Evolutionary conservation across 495 filamentous ascomycete species (phyloP), one percentile per base, ranked within the genome.

Genomic region (Lasiosphaeria ovina): DNA sequence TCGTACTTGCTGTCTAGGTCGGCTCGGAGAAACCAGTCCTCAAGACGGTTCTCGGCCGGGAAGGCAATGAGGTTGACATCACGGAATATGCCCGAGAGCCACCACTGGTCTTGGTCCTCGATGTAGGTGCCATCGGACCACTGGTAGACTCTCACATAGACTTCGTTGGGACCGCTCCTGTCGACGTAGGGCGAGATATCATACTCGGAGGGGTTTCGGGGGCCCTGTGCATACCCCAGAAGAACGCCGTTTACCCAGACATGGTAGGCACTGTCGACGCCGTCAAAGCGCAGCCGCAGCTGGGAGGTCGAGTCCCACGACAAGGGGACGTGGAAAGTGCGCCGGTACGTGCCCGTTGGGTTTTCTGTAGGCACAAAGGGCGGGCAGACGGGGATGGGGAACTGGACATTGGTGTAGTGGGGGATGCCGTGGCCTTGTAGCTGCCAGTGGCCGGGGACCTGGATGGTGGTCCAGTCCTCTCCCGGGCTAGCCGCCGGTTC

Each of bases 381-480:
- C 6, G 86, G 86, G 55, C 81, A 74, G 10, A 81, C 76, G 2
- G 85, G 84, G 45, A 88, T 81, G 0, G 84, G 86, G 58, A 81
- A 87, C 31, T 79, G 70, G 49, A 82, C 73, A 51, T 88, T 89
- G 6, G 83, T 87, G 62, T 88, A 88, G 44, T 87, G 83, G 4
- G 77, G 78, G n/a, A 66, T 66, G 6, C 85, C 85, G 59, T 84
- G 81, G 38, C 86, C 86, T 64, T 87, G 82, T 6, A 87, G 67
- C 61, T 89, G 86, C 86, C 86, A 88, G 67, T 85, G 83, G 3
- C 83, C 81, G 0, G 86, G 86, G 4, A 88, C 86, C n/a, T 74
- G 57, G 54, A 85, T 81, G 42, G 74, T 66, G 12, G 68, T 74
- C 82, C 85, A 87, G 56, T 63, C 65, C 16, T 66, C 62, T 34